Evolutionary conservation across 2,329 filamentous ascomycete species (phyloP).

Genomic region (Talaromyces rugulosus): DNA sequence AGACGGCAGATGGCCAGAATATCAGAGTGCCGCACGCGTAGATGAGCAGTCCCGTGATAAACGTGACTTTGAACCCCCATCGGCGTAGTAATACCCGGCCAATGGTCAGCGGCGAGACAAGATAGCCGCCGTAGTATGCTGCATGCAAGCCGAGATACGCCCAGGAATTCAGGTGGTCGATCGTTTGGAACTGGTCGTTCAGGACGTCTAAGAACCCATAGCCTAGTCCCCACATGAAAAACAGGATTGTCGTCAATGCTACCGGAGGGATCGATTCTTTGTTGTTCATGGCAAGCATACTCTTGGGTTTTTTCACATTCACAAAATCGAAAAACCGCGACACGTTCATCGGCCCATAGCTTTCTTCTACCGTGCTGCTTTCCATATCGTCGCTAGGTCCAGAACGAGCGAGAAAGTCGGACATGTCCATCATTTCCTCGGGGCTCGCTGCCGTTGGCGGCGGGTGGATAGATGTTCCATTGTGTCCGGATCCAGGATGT

Average conservation of each 20-base stretch:
- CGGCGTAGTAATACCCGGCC: constrained; percentile 53
- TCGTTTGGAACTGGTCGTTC: constrained; percentile 59
- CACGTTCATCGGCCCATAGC: constrained; percentile 32
- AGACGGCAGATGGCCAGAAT: constrained; percentile 62
- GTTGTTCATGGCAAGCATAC: constrained; percentile 56
- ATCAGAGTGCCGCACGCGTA: constrained; percentile 59
- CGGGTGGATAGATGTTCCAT: constrained; percentile 3
- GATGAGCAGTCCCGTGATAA: constrained; percentile 57
- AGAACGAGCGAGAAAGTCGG: constrained; percentile 53
- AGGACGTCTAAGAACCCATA: constrained; percentile 82
- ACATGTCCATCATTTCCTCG: constrained; percentile 30
- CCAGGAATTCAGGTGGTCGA: constrained; percentile 39
- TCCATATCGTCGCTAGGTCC: constrained; percentile 34
- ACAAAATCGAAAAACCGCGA: constrained; percentile 61
- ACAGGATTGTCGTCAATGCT: constrained; percentile 69
- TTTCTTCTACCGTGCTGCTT: constrained; percentile 32
- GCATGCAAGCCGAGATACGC: constrained; percentile 49
- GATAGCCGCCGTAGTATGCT: constrained; percentile 58
- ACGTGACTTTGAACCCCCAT: constrained; percentile 61
- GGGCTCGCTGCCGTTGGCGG: constrained; percentile 10
- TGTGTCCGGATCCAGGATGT: constrained; percentile 10
- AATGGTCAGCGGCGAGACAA: constrained; percentile 53
- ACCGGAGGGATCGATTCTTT: constrained; percentile 56
- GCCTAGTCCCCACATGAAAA: constrained; percentile 86
- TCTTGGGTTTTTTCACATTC: constrained; percentile 53